Evolutionary conservation across 2,329 filamentous ascomycete genomes (phyloP), one percentile per base, ranked within the genome.

Genomic region (Dryadomyces quercivorus): DNA sequence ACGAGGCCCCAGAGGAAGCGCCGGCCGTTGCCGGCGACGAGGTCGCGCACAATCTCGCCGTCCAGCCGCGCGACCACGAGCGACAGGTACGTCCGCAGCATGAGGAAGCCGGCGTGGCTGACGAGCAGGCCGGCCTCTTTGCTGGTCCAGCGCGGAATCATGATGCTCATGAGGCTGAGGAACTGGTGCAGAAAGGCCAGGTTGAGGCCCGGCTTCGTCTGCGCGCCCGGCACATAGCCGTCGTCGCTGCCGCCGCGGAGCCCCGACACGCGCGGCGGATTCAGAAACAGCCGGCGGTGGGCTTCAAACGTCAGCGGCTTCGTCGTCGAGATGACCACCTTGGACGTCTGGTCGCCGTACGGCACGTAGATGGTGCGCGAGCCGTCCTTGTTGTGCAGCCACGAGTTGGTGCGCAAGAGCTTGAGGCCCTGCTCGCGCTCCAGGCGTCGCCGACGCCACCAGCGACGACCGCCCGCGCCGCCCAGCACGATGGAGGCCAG

Each of bases 131-230:
- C 92, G 0, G 92, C 91, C 72, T 97, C 93, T 67, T 98, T 98
- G 68, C 90, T 95, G 16, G 85, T 85, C 86, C 92, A 95, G 59
- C 92, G 77, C 6, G 93, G 93, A 58, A 98, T 87, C 89, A 97
- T 95, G 65, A 98, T 97, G 70, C 90, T 96, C 72, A 97, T 82
- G 54, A 98, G 72, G 64, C 92, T 96, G 52, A 97, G 76, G 63
- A 98, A 97, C 69, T 98, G 93, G 67, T 98, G 93, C 53, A 98
- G 70, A 64, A 98, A 98, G 12, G 93, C 93, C 56, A 98, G 76
- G 65, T 98, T 98, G 43, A 98, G 73, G 0, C 93, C 93, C 0
- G 93, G 90, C 67, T 95, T 97, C 3, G 91, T 92, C 66, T 95
- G 88, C 10, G 88, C 80, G 2, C 91, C 88, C 16, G 93, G 93